Evolutionary conservation across 805 yeast genomes (phyloP).

Genomic region (Saturnispora besseyi): DNA sequence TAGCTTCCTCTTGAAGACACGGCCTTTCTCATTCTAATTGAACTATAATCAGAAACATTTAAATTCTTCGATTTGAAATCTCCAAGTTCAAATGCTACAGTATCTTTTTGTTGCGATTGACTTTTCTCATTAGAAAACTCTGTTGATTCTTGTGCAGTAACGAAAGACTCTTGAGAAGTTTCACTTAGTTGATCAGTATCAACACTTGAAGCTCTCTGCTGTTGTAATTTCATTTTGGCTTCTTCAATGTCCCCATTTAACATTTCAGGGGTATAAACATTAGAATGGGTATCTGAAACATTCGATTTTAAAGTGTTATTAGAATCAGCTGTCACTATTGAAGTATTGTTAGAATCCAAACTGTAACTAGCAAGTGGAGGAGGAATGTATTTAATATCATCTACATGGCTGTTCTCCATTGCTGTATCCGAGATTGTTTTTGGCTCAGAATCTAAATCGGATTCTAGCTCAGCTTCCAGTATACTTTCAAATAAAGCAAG

Average conservation of each 20-base stretch:
- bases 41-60: neutral
- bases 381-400: neutral
- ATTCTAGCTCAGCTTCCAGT: neutral
- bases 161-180: slow-evolving; percentile 16
- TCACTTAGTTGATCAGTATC: neutral
- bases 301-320: neutral
- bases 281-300: neutral
- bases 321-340: neutral
- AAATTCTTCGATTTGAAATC: neutral
- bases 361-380: neutral
- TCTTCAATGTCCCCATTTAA: slow-evolving; percentile 3
- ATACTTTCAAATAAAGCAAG: neutral
- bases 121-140: neutral
- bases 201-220: neutral
- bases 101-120: neutral
- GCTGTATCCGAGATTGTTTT: too few species aligned
- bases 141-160: slow-evolving; percentile 18
- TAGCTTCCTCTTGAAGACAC: slow-evolving; percentile 1
- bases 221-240: neutral
- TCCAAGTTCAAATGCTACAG: neutral
- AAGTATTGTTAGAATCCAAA: neutral
- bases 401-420: neutral
- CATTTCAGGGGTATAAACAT: slow-evolving; percentile 1
- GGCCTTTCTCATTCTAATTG: slow-evolving; percentile 6
- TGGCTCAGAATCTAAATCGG: neutral